Evolutionary conservation across 2,329 filamentous ascomycete genomes (phyloP), one percentile per base, ranked within the genome.

Genomic region (Calonectria leucothoes): DNA sequence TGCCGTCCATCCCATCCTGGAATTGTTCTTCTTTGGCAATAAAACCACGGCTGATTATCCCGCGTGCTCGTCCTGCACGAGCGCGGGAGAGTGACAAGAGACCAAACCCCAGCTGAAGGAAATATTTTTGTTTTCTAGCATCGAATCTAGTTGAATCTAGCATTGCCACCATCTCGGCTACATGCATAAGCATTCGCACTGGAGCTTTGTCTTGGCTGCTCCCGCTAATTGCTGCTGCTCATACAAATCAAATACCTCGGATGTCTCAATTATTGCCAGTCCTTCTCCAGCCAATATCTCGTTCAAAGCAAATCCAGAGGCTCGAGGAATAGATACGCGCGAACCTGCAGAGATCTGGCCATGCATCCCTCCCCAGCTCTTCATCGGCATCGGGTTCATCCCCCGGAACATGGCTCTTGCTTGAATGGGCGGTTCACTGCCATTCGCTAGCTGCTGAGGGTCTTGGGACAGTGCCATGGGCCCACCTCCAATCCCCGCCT

Each of bases 1-100:
- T 67, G 52, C 67, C 39, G 57, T 63, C 67, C 42, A 63, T 29
- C 29, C 23, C 49, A 35, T 66, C 49, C 61, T 48, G 5, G 68
- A 65, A 27, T 39, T 57, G 65, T 25, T 64, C 33, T 25, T 35
- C 25, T 35, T 52, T 65, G 33, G 33, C 20, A 42, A 27, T n/a
- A n/a, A 65, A 64, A 65, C 57, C 45, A 68, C 51, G 27, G 37
- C 51, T 35, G 37, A 63, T 42, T 63, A 23, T 45, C 59, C 55
- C 37, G 35, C 31, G n/a, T 35, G 49, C 49, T 45, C n/a, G n/a
- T n/a, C 20, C 65, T 57, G 25, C 33, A 55, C 49, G 20, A 55
- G 25, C 49, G 23, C 65, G 49, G 31, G 65, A 67, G 49, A 55
- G 64, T 55, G 25, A 55, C 65, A 14, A 51, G 31, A 52, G 65